Percentiles rank a stretch among this genome's conserved stretches.
Conservation (phyloP, 2,329 filamentous ascomycete species). For the Didymella arachidicola region DNA sequence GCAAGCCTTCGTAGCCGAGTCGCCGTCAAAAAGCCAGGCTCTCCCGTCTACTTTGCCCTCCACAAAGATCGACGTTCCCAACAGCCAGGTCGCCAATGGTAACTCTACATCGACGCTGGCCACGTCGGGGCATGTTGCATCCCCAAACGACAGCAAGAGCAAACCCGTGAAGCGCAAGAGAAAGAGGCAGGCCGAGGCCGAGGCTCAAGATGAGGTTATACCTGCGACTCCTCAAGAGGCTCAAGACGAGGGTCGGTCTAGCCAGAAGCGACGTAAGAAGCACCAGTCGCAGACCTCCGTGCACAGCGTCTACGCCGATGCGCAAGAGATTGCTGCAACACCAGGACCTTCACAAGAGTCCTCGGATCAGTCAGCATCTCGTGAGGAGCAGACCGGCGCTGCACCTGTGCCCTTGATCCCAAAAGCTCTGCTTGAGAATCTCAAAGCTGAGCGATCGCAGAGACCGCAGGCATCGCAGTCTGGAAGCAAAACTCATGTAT, state of each 20-base stretch:
- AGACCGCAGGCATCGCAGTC: conserved; percentile 1
- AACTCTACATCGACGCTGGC: conserved; percentile 12
- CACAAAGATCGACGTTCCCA: conserved; percentile 23
- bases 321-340: neutral
- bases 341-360: conserved; percentile 2
- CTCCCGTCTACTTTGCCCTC: neutral
- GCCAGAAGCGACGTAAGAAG: conserved; percentile 3
- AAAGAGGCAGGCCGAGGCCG: neutral
- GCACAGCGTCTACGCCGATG: neutral
- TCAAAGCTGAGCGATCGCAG: conserved; percentile 6
- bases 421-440: neutral
- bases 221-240: conserved; percentile 3
- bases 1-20: conserved; percentile 1
- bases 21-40: conserved; percentile 7
- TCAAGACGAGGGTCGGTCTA: neutral
- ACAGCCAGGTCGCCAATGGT: conserved; percentile 19
- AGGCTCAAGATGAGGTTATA: neutral
- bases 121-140: conserved; percentile 5
- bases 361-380: neutral
- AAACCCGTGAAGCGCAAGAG: conserved; percentile 4
- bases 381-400: neutral
- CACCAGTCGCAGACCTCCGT: neutral
- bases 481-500: neutral
- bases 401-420: conserved; percentile 1
- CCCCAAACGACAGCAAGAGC: conserved; percentile 9